Percentiles rank a stretch among this genome's conserved stretches.
These are phyloP conservation scores for Conticribra weissflogii DNA, from an alignment of 108 stramenopile genomes.

Conservation along the genomic window DNA sequence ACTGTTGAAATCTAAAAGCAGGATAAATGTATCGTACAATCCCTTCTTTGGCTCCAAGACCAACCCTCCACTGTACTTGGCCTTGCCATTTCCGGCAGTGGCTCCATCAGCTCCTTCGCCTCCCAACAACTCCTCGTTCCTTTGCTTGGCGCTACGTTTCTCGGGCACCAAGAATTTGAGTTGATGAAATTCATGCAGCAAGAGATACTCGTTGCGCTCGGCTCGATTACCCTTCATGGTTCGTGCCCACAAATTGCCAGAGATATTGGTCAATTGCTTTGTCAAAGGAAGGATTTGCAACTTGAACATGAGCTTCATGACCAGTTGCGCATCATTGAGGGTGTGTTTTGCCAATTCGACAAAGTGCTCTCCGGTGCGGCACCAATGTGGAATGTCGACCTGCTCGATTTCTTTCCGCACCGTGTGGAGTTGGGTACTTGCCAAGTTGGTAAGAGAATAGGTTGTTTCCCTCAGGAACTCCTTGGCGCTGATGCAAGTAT, in stretches of 20 bases:
- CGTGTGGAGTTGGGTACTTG: constrained; percentile 82
- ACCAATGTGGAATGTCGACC: constrained; percentile 90
- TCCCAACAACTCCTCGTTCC: constrained; percentile 49
- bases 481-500: constrained; percentile 94
- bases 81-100: constrained; percentile 57
- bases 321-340: constrained; percentile 90
- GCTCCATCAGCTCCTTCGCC: constrained; percentile 23
- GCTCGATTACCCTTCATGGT: constrained; percentile 97
- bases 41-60: constrained; percentile 99
- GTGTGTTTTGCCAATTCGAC: constrained; percentile 90
- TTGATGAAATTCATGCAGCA: constrained; percentile 98
- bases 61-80: constrained; percentile 97
- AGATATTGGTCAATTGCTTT: constrained; percentile 96
- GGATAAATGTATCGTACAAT: constrained; percentile 98
- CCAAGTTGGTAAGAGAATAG: constrained; percentile 89
- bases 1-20: constrained; percentile 98
- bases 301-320: constrained; percentile 92
- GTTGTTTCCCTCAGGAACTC: constrained; percentile 96
- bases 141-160: constrained; percentile 61
- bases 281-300: constrained; percentile 97
- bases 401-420: constrained; percentile 89
- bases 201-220: constrained; percentile 98
- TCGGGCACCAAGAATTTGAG: constrained; percentile 96
- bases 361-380: constrained; percentile 69
- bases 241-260: constrained; percentile 96